Base-by-base conservation (phyloP, 805 yeast genomes). In the Clavispora asparagi region DNA sequence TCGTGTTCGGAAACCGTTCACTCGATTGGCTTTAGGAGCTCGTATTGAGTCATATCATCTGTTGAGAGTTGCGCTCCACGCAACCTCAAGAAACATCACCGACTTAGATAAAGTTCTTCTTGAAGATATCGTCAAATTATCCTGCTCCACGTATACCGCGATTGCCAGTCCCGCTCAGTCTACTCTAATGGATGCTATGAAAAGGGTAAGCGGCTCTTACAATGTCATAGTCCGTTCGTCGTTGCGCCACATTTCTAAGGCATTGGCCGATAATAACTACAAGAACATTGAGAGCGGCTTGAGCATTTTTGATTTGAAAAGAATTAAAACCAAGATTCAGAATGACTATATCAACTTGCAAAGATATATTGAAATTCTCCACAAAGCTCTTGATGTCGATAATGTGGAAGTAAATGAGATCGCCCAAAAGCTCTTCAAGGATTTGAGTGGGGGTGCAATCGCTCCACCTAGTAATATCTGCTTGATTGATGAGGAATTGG, bases 1-100 rank as follows among this genome's bases (percentile, higher is more conserved):
- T 6, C 81, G 86, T 39, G 62, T 80, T 17, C 67, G 80, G 6
- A 82, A 84, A 48, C 87, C 90, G 1, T 84, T 73, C 52, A 90
- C 98, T 0, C 80, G 97, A 58, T 75, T 87, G 0, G 76, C 86
- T 1, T 60, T 89, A n/a, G 95, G 87, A 3, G 79, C 87, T 0
- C 75, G 95, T 45, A 71, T 89, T 12, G 85, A 82, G 45, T 68
- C 82, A 13, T 85, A 81, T 51, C 97, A 91, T 53, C 79, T 80
- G 61, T 82, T 85, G 53, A 77, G 98, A 54, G 78, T 85, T 25
- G 70, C 81, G 1, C 72, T 87, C 32, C 87, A 83, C 55, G 77
- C 89, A 0, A 85, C 92, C 0, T 81, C 86, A 4, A 74, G 96
- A 50, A 68, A 82, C 7, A 87, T 87, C 56, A 78, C 88, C 0